These are phyloP conservation scores for Daedalea quercina DNA, from an alignment of 768 basidiomycete species.

Conservation along the genomic window DNA sequence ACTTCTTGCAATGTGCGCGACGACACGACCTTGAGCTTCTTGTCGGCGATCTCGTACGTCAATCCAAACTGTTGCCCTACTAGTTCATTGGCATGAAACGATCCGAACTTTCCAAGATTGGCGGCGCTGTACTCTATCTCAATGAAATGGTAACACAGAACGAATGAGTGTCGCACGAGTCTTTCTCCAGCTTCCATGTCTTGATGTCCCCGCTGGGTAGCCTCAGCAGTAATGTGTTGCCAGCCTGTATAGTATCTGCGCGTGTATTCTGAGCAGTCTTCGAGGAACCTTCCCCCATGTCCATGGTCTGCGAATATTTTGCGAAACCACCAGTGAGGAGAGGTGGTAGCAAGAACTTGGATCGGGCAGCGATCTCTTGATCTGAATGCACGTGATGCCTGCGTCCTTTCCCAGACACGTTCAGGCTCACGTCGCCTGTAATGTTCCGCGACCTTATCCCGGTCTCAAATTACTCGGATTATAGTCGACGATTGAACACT, in stretches of 20 bases:
- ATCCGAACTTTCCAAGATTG: constrained; percentile 79
- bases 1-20: constrained; percentile 70
- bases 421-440: too few relatives aligned
- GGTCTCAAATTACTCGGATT: too few relatives aligned
- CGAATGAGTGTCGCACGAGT: constrained; percentile 46
- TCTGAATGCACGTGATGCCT: constrained; percentile 4
- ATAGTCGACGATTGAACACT: too few relatives aligned
- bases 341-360: too few relatives aligned
- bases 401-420: too few relatives aligned
- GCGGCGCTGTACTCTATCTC: constrained; percentile 41
- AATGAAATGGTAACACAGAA: not conserved
- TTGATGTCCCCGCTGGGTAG: constrained; percentile 78
- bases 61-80: constrained; percentile 82
- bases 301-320: constrained; percentile 9
- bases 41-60: constrained; percentile 78
- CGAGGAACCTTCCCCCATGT: constrained; percentile 20
- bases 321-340: too few relatives aligned
- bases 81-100: constrained; percentile 72
- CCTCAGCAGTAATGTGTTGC: constrained; percentile 73
- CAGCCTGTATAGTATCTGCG: constrained; percentile 44
- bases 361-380: too few relatives aligned
- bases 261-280: constrained; percentile 1
- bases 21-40: constrained; percentile 56
- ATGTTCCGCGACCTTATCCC: too few relatives aligned
- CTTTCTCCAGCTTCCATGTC: constrained; percentile 63